These are phyloP conservation scores for Pseudonitzschia multistriata DNA, from an alignment of 108 stramenopile species.

Conservation along the genomic window DNA sequence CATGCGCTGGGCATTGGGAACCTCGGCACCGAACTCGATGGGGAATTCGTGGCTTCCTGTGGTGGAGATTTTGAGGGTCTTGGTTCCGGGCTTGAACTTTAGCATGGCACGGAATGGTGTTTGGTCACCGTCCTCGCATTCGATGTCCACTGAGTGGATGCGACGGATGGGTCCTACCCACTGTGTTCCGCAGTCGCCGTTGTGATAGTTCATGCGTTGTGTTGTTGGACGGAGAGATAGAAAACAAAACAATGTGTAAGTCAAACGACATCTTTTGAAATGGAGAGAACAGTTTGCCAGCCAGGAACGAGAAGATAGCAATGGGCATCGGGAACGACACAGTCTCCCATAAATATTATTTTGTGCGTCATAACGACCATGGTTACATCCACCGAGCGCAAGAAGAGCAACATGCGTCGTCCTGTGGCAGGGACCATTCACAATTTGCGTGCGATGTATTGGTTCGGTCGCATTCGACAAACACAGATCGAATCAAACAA, in stretches of 20 bases:
- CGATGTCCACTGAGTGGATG: conserved; percentile 57
- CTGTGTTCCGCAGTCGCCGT: background rate
- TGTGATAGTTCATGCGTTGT: too few relatives aligned
- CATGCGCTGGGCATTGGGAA: conserved; percentile 54
- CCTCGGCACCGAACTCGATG: conserved; percentile 51
- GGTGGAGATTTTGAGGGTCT: conserved; percentile 54
- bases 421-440: too few relatives aligned
- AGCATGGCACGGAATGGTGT: conserved; percentile 60
- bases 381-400: too few relatives aligned
- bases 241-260: background rate
- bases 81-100: conserved; percentile 69
- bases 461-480: too few relatives aligned
- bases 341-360: too few relatives aligned
- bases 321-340: too few relatives aligned
- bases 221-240: background rate
- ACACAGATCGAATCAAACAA: too few relatives aligned
- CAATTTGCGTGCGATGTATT: too few relatives aligned
- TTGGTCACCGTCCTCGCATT: conserved; percentile 55
- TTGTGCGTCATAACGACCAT: too few relatives aligned
- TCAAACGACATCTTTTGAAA: background rate
- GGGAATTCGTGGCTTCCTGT: conserved; percentile 57
- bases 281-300: background rate
- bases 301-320: too few relatives aligned
- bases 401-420: too few relatives aligned
- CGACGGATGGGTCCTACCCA: conserved; percentile 72